Evolutionary conservation across 1,139 yeast species (phyloP).

Genomic region (Geotrichum phurueaensis): DNA sequence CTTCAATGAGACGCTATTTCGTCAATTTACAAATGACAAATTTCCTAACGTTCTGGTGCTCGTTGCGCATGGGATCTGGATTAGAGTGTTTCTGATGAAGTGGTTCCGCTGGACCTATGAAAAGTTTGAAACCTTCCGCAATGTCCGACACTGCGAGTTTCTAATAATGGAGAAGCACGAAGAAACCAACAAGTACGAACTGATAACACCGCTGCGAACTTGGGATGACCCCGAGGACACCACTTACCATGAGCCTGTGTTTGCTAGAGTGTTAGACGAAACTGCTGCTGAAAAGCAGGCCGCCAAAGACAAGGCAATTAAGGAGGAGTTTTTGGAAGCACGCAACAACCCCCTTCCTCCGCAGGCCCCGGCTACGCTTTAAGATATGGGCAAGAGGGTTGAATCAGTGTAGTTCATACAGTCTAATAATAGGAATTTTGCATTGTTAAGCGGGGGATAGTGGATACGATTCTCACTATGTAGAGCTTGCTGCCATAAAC

Average conservation of each 20-base stretch:
- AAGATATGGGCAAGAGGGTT: background rate
- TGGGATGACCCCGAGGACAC: constrained; percentile 33
- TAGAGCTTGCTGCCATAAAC: too few species aligned
- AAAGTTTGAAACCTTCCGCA: constrained; percentile 72
- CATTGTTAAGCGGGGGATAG: background rate
- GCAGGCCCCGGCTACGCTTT: background rate
- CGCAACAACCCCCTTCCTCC: constrained; percentile 7
- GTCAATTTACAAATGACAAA: constrained; percentile 64
- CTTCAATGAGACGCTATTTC: constrained; percentile 75
- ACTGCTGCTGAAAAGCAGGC: constrained; percentile 15
- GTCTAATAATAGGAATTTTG: background rate
- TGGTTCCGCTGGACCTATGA: constrained; percentile 92
- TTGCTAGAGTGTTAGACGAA: constrained; percentile 13
- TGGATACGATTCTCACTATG: background rate
- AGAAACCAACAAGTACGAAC: constrained; percentile 29
- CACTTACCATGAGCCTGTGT: constrained; percentile 12
- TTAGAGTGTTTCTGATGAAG: constrained; percentile 83
- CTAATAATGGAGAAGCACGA: constrained; percentile 60
- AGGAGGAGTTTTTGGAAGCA: constrained; percentile 13
- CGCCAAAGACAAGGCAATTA: constrained; percentile 13
- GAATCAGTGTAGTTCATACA: background rate
- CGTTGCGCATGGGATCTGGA: constrained; percentile 93
- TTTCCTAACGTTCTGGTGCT: constrained; percentile 72
- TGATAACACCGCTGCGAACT: constrained; percentile 32
- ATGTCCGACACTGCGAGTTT: constrained; percentile 79